phyloP scores from a whole-genome alignment of 305 asterid species.

The Andrographis paniculata region DNA sequence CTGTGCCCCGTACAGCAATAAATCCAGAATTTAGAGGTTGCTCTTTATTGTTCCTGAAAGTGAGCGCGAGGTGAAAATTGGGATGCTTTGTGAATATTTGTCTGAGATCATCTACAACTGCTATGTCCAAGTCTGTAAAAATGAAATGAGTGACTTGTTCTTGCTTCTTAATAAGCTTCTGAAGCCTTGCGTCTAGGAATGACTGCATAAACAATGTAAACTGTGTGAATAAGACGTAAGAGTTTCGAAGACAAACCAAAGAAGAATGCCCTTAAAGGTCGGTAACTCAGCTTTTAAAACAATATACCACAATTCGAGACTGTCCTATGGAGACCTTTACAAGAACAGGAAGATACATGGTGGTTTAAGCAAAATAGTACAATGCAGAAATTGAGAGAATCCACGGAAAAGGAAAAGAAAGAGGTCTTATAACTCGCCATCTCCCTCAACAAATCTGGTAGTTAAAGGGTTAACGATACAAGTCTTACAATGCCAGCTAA shows the following conservation, averaged over 20 bases:
- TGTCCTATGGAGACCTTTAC: not conserved
- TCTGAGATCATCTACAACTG: constrained; percentile 65
- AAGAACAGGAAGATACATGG: not conserved
- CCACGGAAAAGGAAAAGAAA: too few species aligned
- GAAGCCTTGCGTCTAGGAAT: constrained; percentile 50
- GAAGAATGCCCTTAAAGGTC: constrained; percentile 3
- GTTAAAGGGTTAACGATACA: too few species aligned
- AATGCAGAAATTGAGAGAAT: too few species aligned
- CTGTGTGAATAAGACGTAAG: constrained; percentile 9
- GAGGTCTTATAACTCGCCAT: too few species aligned
- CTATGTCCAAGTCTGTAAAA: constrained; percentile 84
- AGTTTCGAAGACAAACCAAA: not conserved
- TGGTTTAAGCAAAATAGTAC: not conserved
- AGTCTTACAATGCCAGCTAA: too few species aligned
- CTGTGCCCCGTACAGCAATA: constrained; percentile 81
- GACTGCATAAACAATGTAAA: constrained; percentile 31
- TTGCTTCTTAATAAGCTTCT: constrained; percentile 37
- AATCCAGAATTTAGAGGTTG: constrained; percentile 94
- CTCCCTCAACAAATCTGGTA: too few species aligned
- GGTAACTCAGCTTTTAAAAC: constrained; percentile 9
- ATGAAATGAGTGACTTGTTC: constrained; percentile 54
- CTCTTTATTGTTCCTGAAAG: constrained; percentile 89
- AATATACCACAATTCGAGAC: too few species aligned
- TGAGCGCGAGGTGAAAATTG: constrained; percentile 71
- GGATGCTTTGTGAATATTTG: constrained; percentile 50